Base-by-base conservation (phyloP, 441 rosid species). In the Populus hybrid region DNA sequence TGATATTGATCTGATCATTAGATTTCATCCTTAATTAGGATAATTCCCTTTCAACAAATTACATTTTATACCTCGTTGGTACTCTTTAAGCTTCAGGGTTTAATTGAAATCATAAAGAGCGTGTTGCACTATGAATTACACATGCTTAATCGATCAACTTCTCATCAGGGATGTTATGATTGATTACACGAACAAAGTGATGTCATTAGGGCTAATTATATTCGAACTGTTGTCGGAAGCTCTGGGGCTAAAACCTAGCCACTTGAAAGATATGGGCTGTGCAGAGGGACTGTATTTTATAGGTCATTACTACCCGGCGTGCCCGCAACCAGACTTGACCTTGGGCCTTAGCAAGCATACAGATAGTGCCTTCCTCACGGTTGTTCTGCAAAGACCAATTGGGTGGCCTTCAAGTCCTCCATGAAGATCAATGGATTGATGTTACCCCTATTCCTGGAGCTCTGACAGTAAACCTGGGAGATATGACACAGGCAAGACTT, bases 241-340 rank as follows among this genome's bases (percentile, higher is more conserved):
- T 54, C 61, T 54, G 6, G 61, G 61, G 7, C 21, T 54, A 54
- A 54, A 54, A 54, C 7, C 61, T 8, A 54, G 7, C 21, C 21
- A 54, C 61, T 16, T 54, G 21, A 54, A 46, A 86, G 84, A 61
- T 76, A 84, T 75, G 86, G 85, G 64, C 59, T 81, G 46, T 26
- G 74, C 11, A 72, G 57, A 18, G 72, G 81, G 68, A 23, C 75
- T 10, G 14, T 71, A 20, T 85, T 84, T 59, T 78, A 84, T 21
- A 85, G 87, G 91, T 87, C 21, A 69, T 8, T 8, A 69, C 46
- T 69, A 69, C 50, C 72, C 72, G 23, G 24, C 40, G 0, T 68
- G 50, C 42, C 72, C 72, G 21, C 23, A 34, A 20, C 72, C 72
- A 4, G 26, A 69, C n/a, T 50, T 50, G 59, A 50, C 59, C 0